Evolutionary conservation across 2,329 filamentous ascomycete genomes (phyloP).

Genomic region (Daldinia sp.): DNA sequence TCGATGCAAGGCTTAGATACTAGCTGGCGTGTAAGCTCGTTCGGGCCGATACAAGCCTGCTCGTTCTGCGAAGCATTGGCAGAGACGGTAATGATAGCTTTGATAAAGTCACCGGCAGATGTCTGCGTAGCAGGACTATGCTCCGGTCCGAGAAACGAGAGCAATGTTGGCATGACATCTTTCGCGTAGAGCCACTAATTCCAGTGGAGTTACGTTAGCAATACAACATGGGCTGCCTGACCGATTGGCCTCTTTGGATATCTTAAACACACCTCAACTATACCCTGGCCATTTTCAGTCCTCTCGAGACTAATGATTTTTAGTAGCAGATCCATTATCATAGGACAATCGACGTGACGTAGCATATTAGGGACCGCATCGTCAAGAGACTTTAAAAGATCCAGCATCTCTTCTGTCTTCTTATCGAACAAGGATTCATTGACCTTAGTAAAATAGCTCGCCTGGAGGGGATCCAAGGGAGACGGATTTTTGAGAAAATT

Average conservation of each 20-base stretch:
- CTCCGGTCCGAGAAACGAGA: conserved; percentile 87
- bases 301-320: conserved; percentile 98
- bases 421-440: conserved; percentile 98
- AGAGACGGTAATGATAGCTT: conserved; percentile 98
- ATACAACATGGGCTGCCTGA: not conserved
- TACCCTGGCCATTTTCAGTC: conserved; percentile 88
- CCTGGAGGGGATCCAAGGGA: conserved; percentile 91
- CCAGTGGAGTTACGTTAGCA: conserved; percentile 38
- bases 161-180: conserved; percentile 84
- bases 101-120: conserved; percentile 95
- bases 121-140: conserved; percentile 93
- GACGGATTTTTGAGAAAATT: conserved; percentile 85
- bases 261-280: conserved; percentile 80
- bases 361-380: conserved; percentile 86
- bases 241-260: not conserved
- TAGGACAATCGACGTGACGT: conserved; percentile 94
- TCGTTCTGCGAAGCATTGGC: conserved; percentile 98
- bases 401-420: conserved; percentile 97
- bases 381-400: conserved; percentile 85
- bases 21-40: conserved; percentile 93
- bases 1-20: conserved; percentile 88
- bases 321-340: conserved; percentile 96
- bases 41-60: conserved; percentile 98
- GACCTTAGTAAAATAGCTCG: conserved; percentile 98
- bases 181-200: conserved; percentile 89